phyloP scores from a whole-genome alignment of 2,329 filamentous ascomycete species.

The Hymenoscyphus salicellus region DNA sequence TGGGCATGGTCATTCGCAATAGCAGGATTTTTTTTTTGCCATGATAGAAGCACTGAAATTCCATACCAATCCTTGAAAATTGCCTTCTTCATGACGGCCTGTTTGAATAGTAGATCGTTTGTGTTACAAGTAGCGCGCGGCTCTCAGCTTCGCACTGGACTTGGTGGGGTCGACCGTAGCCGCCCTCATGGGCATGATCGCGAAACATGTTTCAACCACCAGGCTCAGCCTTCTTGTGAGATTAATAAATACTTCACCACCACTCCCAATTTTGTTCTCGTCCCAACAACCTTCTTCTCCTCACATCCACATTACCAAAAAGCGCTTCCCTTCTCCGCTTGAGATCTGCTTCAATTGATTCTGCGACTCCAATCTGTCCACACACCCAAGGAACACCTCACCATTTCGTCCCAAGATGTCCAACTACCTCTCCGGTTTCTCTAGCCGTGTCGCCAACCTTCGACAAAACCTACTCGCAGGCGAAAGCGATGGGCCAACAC shows the following conservation, averaged over 20 bases:
- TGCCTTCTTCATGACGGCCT: too few relatives aligned
- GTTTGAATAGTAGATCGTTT: too few relatives aligned
- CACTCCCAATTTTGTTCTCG: background rate
- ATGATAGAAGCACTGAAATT: too few relatives aligned
- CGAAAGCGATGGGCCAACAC: conserved; percentile 67
- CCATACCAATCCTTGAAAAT: too few relatives aligned
- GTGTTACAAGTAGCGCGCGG: background rate
- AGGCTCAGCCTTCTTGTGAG: background rate
- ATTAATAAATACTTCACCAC: background rate
- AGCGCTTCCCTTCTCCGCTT: background rate
- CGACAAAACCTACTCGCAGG: conserved; percentile 67
- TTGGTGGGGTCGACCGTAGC: background rate
- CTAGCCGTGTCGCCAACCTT: conserved; percentile 55
- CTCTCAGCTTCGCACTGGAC: background rate
- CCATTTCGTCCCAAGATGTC: conserved; percentile 54
- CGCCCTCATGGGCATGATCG: background rate
- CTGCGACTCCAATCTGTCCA: conserved; percentile 6
- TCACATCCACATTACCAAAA: background rate
- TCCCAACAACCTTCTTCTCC: background rate
- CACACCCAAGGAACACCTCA: background rate
- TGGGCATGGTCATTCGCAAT: background rate
- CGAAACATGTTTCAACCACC: background rate
- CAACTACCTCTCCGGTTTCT: conserved; percentile 64
- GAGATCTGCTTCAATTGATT: background rate
- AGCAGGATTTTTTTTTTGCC: background rate